These are phyloP conservation scores for Cudoniella acicularis DNA, from an alignment of 495 filamentous ascomycete species.

Conservation along the genomic window DNA sequence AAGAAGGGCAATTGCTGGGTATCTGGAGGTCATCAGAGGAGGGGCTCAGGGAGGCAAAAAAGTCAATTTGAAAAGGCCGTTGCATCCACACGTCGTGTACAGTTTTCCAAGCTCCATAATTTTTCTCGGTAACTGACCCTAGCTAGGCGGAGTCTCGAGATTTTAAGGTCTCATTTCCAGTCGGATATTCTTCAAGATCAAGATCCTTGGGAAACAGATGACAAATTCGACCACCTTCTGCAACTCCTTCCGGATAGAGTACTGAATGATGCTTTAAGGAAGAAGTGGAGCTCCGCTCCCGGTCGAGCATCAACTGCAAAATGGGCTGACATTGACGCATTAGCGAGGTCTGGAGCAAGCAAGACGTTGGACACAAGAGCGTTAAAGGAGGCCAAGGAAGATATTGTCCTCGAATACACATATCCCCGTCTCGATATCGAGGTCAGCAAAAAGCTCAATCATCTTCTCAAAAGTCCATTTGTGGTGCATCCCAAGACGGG, in stretches of 20 bases:
- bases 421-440: constrained; percentile 97
- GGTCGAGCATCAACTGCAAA: constrained; percentile 69
- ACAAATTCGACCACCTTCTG: constrained; percentile 70
- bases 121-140: constrained; percentile 11
- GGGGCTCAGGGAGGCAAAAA: constrained; percentile 82
- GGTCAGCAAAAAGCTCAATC: constrained; percentile 94
- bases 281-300: constrained; percentile 86
- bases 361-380: constrained; percentile 59
- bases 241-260: constrained; percentile 70
- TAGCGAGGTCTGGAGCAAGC: constrained; percentile 70
- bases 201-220: constrained; percentile 72
- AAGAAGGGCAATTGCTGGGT: constrained; percentile 76
- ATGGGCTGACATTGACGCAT: constrained; percentile 87
- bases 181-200: constrained; percentile 75
- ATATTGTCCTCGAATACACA: constrained; percentile 93
- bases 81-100: constrained; percentile 84
- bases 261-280: constrained; percentile 70
- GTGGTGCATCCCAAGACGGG: constrained; percentile 95
- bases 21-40: constrained; percentile 82
- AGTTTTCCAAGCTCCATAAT: not conserved
- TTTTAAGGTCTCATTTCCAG: constrained; percentile 69
- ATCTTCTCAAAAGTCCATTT: constrained; percentile 94
- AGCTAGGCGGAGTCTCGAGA: constrained; percentile 71
- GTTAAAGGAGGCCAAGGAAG: constrained; percentile 85
- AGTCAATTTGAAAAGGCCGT: constrained; percentile 77